Percentiles rank a stretch among this genome's conserved stretches.
Conservation (phyloP, 1,284 basidiomycete species). For the Athelia psychrophila region DNA sequence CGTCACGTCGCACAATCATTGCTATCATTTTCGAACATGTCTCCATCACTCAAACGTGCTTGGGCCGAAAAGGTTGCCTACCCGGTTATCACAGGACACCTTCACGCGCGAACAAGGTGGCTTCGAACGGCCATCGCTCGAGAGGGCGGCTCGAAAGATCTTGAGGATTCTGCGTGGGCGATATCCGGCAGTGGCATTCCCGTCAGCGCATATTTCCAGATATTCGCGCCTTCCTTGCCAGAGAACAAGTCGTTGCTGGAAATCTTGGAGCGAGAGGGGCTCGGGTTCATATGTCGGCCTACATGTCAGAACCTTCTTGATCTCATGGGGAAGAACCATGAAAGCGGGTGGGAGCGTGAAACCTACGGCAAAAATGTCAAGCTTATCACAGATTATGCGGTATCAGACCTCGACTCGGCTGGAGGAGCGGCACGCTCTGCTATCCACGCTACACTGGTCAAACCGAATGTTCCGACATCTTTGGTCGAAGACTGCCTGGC, state of each 20-base stretch:
- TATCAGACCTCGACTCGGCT: neutral
- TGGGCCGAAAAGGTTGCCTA: slow-evolving; percentile 1
- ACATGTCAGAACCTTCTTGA: neutral
- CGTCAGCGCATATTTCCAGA: neutral
- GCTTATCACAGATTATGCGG: neutral
- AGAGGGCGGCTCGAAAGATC: neutral
- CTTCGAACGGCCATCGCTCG: neutral
- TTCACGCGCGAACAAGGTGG: neutral
- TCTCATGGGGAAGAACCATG: neutral
- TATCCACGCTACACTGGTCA: neutral
- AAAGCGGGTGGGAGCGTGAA: neutral
- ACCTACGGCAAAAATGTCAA: neutral
- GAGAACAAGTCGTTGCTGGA: neutral
- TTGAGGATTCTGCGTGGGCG: neutral
- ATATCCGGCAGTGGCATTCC: neutral
- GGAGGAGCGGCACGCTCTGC: neutral
- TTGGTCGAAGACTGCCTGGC: neutral
- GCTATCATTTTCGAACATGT: neutral
- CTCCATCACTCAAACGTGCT: neutral
- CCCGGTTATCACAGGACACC: slow-evolving; percentile 1
- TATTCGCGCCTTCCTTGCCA: neutral
- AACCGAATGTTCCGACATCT: neutral
- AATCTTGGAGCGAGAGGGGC: neutral
- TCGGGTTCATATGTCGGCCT: neutral
- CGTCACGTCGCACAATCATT: slow-evolving; percentile 1